Percentiles rank a stretch among this genome's conserved stretches.
Evolutionary conservation across 2,329 filamentous ascomycete genomes (phyloP).

Genomic region (Emergomyces orientalis): DNA sequence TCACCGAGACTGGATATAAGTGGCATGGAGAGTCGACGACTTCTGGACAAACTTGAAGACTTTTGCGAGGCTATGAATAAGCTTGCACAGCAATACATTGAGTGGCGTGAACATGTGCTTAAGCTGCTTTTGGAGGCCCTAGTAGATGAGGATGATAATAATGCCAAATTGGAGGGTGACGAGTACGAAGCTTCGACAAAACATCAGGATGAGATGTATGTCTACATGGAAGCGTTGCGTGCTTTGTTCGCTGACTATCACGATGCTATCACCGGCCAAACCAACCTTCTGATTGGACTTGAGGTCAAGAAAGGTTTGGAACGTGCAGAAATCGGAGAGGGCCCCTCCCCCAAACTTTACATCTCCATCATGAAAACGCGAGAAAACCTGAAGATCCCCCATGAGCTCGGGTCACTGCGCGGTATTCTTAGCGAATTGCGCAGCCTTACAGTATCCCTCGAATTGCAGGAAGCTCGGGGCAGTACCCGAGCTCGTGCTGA

Average conservation of each 20-base stretch:
- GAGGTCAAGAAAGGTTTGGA: conserved; percentile 57
- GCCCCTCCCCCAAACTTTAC: conserved; percentile 61
- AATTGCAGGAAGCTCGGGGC: conserved; percentile 47
- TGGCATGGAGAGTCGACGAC: conserved; percentile 63
- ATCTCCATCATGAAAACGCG: conserved; percentile 41
- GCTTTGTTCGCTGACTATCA: conserved; percentile 70
- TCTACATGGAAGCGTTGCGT: conserved; percentile 70
- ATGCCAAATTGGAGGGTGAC: conserved; percentile 69
- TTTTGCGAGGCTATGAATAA: conserved; percentile 59
- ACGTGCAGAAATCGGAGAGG: conserved; percentile 53
- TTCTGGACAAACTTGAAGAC: conserved; percentile 57
- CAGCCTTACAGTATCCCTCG: conserved; percentile 50
- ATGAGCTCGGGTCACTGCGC: conserved; percentile 55
- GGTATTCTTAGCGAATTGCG: conserved; percentile 62
- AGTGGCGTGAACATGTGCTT: conserved; percentile 66
- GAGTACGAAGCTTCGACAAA: conserved; percentile 84
- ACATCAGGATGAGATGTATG: conserved; percentile 79
- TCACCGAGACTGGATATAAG: conserved; percentile 43
- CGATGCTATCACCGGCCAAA: conserved; percentile 64
- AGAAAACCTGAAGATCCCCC: conserved; percentile 36
- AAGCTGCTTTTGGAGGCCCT: conserved; percentile 63
- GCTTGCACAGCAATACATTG: conserved; percentile 61
- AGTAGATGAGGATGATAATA: conserved; percentile 69
- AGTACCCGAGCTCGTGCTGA: conserved; percentile 53
- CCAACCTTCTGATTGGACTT: conserved; percentile 64